phyloP scores from a whole-genome alignment of 306 rosid genomes.

The Cicer judaicum region DNA sequence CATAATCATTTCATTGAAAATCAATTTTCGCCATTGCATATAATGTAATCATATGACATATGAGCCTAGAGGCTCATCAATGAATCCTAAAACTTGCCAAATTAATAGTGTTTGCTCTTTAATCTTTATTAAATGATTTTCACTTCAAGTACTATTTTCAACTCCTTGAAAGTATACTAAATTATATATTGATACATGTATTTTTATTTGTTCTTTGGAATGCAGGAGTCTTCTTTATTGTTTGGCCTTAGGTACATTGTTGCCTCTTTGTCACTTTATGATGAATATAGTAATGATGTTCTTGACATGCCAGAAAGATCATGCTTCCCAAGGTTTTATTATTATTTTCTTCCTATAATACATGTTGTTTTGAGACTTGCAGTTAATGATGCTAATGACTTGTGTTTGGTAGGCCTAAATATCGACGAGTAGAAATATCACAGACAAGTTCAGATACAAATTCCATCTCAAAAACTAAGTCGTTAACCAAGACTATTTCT shows the following conservation, averaged over 20 bases:
- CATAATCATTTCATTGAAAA: too few relatives aligned
- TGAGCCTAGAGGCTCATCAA: not conserved
- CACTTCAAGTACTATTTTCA: not conserved
- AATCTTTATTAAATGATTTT: not conserved
- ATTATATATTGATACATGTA: slow-evolving; percentile 4
- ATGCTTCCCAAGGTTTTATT: slow-evolving; percentile 81
- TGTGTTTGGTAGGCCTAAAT: slow-evolving; percentile 54
- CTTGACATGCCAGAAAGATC: slow-evolving; percentile 91
- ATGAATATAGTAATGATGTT: slow-evolving; percentile 88
- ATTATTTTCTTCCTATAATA: slow-evolving; percentile 20
- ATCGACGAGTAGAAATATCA: slow-evolving; percentile 48
- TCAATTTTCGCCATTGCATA: not conserved
- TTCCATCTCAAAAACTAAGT: slow-evolving; percentile 56
- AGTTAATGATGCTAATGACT: not conserved
- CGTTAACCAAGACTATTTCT: slow-evolving; percentile 53
- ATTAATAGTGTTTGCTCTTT: not conserved
- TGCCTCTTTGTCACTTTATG: slow-evolving; percentile 78
- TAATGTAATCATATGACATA: not conserved
- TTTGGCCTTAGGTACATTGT: slow-evolving; percentile 70
- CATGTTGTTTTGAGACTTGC: not conserved
- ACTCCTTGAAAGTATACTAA: slow-evolving; percentile 3
- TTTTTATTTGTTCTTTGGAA: slow-evolving; percentile 43
- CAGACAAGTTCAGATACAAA: slow-evolving; percentile 38
- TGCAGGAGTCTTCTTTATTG: slow-evolving; percentile 81
- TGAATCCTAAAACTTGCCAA: not conserved